A percentile compares a stretch with the other conserved stretches of the same genome.
Conservation (phyloP, 1,139 yeast species). For the Yamadazyma diddensiae region DNA sequence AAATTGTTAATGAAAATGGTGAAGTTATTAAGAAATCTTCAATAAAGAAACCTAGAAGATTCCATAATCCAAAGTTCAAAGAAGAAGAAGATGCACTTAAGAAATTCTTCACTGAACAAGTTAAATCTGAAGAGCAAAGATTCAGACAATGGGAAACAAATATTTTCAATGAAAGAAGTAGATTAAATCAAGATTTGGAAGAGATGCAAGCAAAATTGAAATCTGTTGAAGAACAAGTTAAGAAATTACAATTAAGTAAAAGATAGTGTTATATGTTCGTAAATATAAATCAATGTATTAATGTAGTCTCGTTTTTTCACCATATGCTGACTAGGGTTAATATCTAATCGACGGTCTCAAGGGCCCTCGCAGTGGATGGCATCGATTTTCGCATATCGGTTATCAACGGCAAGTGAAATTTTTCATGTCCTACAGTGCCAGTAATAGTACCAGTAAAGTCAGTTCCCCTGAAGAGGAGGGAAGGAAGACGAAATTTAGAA, state of each 20-base stretch:
- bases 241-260: constrained; percentile 56
- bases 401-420: constrained; percentile 2
- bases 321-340: too few relatives aligned
- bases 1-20: constrained; percentile 35
- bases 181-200: constrained; percentile 90
- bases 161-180: constrained; percentile 89
- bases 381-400: constrained; percentile 1
- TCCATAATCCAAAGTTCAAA: constrained; percentile 85
- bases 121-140: constrained; percentile 93
- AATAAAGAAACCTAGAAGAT: constrained; percentile 48
- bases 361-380: too few relatives aligned
- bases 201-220: constrained; percentile 76
- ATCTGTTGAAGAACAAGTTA: constrained; percentile 70
- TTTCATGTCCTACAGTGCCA: neutral
- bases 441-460: neutral
- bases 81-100: constrained; percentile 95
- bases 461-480: neutral
- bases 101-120: constrained; percentile 96
- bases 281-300: too few relatives aligned
- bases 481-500: constrained; percentile 31
- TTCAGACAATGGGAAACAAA: constrained; percentile 98
- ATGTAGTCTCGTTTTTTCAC: too few relatives aligned
- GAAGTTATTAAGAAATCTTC: constrained; percentile 32
- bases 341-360: too few relatives aligned
- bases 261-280: constrained; percentile 19